Evolutionary conservation across 208 protist genomes (phyloP).

Genomic region (Acanthamoeba triangularis): DNA sequence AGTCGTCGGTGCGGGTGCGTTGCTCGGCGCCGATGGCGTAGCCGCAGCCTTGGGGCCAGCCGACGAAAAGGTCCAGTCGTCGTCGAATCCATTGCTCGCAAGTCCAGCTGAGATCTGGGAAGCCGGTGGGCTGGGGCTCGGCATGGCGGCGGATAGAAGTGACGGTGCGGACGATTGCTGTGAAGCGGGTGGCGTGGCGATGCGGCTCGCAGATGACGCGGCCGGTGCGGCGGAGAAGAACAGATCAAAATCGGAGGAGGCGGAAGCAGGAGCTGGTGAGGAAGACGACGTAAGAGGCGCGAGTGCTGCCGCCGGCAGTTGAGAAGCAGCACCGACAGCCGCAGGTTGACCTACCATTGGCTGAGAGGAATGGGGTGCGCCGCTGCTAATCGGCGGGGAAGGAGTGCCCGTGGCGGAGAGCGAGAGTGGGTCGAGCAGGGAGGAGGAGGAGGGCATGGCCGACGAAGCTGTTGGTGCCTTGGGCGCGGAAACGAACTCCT

Average conservation of each 20-base stretch:
- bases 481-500: not conserved
- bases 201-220: not conserved
- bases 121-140: not conserved
- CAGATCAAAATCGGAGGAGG: not conserved
- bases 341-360: not conserved
- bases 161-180: not conserved
- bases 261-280: not conserved
- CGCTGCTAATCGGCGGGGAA: not conserved
- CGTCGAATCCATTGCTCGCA: not conserved
- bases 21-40: not conserved
- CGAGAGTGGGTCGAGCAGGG: too few relatives aligned
- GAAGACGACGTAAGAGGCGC: not conserved
- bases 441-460: not conserved
- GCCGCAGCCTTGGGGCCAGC: too few relatives aligned
- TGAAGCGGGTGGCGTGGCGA: too few relatives aligned
- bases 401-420: not conserved
- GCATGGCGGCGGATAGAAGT: not conserved
- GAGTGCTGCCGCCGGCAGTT: not conserved
- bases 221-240: not conserved
- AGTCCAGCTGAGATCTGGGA: not conserved
- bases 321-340: not conserved
- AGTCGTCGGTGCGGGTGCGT: not conserved
- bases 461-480: not conserved
- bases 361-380: not conserved
- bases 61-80: not conserved